phyloP scores from a whole-genome alignment of 192 early-diverging fungal species.

The Coemansia sp. region DNA sequence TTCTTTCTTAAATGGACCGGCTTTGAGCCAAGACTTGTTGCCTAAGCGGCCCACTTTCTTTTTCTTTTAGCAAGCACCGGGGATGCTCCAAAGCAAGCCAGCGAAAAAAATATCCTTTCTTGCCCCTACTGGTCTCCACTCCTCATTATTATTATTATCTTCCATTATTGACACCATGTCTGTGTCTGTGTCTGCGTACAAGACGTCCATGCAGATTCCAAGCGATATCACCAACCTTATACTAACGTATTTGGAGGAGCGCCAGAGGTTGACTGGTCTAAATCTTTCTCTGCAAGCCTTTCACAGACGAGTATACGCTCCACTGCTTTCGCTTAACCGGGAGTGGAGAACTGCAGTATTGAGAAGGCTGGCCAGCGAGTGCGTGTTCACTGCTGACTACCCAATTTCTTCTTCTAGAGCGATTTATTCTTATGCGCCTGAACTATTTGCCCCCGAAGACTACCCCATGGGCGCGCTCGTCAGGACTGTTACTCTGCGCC shows the following conservation, averaged over 20 bases:
- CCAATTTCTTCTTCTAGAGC: not conserved
- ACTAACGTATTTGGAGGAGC: not conserved
- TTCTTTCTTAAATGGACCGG: conserved; percentile 1
- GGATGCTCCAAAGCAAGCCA: too few species aligned
- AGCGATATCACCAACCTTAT: not conserved
- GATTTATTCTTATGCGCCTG: not conserved
- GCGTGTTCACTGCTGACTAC: not conserved
- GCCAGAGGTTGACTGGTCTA: not conserved
- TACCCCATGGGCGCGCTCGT: not conserved
- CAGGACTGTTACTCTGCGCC: not conserved
- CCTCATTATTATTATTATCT: not conserved
- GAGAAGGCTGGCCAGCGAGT: not conserved
- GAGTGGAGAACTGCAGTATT: not conserved
- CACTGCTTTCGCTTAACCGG: not conserved
- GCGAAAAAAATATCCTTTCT: not conserved
- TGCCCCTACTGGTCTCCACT: too few species aligned
- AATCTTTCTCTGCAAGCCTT: not conserved
- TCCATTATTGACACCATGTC: not conserved
- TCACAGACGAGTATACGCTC: not conserved
- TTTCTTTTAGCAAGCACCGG: too few species aligned
- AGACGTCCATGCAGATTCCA: not conserved
- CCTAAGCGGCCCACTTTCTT: too few species aligned
- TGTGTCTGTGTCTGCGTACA: not conserved
- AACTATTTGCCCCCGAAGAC: not conserved
- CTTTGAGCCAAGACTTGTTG: not conserved